A percentile compares a stretch with the other conserved stretches of the same genome.
These are phyloP conservation scores for Parafenestella ontariensis DNA, from an alignment of 2,329 filamentous ascomycete genomes.

Conservation along the genomic window DNA sequence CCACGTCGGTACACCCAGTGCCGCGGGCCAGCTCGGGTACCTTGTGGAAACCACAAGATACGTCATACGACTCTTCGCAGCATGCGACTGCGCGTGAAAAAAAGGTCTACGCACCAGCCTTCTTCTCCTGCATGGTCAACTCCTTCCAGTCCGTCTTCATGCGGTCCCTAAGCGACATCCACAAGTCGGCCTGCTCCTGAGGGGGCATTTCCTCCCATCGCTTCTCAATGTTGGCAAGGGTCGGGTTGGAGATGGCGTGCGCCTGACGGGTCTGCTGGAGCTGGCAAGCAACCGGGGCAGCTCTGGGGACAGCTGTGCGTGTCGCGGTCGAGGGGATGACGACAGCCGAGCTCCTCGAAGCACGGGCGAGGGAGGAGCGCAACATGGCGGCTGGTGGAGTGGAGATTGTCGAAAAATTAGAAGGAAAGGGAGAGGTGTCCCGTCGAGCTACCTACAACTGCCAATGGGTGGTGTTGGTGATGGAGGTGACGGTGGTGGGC, in stretches of 20 bases:
- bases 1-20: constrained; percentile 11
- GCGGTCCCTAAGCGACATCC: constrained; percentile 97
- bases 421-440: constrained; percentile 41
- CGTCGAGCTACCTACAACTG: constrained; percentile 44
- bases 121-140: constrained; percentile 96
- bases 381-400: constrained; percentile 49
- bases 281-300: constrained; percentile 49
- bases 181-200: constrained; percentile 98
- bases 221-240: constrained; percentile 98
- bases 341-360: constrained; percentile 46
- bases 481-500: constrained; percentile 34
- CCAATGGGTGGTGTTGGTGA: constrained; percentile 49
- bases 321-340: constrained; percentile 44
- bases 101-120: constrained; percentile 79
- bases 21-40: constrained; percentile 28
- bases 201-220: constrained; percentile 98
- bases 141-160: constrained; percentile 99
- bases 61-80: constrained; percentile 36
- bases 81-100: constrained; percentile 16
- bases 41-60: constrained; percentile 31
- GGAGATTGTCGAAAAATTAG: constrained; percentile 46
- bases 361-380: constrained; percentile 50
- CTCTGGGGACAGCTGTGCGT: constrained; percentile 42
- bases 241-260: constrained; percentile 97
- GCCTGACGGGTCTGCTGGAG: constrained; percentile 68